A percentile compares a stretch with the other conserved stretches of the same genome.
Conservation (phyloP, 208 protist species). For the Trypanosoma cruzi region DNA sequence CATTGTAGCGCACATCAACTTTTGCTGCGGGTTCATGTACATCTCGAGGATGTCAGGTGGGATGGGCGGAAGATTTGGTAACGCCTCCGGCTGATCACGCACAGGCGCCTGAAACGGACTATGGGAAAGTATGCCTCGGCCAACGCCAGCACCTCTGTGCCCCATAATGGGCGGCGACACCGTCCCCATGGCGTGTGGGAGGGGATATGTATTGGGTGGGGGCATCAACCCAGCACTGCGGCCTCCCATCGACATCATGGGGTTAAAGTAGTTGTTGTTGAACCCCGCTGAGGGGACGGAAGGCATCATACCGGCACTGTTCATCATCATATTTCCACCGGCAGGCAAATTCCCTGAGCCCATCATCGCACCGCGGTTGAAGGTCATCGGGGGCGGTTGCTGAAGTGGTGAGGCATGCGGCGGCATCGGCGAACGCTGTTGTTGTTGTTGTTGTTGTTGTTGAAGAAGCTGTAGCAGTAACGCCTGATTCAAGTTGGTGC, state of each 20-base stretch:
- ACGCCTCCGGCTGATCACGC: constrained; percentile 27
- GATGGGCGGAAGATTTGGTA: constrained; percentile 30
- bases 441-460: constrained; percentile 21
- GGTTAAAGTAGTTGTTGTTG: constrained; percentile 24
- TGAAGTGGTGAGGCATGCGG: constrained; percentile 20
- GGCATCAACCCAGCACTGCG: constrained; percentile 22
- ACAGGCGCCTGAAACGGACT: constrained; percentile 18
- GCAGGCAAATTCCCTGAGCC: background rate
- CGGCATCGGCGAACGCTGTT: constrained; percentile 10
- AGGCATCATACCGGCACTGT: constrained; percentile 29
- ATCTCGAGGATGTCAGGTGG: constrained; percentile 61
- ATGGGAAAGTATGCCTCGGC: background rate
- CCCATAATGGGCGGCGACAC: background rate
- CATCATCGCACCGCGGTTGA: constrained; percentile 5
- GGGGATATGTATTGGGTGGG: constrained; percentile 8
- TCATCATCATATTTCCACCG: constrained; percentile 20
- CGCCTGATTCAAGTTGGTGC: constrained; percentile 8
- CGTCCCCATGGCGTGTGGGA: background rate
- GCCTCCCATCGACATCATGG: constrained; percentile 19
- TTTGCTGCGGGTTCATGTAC: constrained; percentile 73
- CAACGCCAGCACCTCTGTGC: constrained; percentile 7
- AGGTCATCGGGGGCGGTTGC: constrained; percentile 28
- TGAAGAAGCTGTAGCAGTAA: constrained; percentile 26
- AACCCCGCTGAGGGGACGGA: background rate
- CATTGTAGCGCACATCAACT: constrained; percentile 79